phyloP scores from a whole-genome alignment of 495 filamentous ascomycete genomes.

The Beverwykella pulmonaria region DNA sequence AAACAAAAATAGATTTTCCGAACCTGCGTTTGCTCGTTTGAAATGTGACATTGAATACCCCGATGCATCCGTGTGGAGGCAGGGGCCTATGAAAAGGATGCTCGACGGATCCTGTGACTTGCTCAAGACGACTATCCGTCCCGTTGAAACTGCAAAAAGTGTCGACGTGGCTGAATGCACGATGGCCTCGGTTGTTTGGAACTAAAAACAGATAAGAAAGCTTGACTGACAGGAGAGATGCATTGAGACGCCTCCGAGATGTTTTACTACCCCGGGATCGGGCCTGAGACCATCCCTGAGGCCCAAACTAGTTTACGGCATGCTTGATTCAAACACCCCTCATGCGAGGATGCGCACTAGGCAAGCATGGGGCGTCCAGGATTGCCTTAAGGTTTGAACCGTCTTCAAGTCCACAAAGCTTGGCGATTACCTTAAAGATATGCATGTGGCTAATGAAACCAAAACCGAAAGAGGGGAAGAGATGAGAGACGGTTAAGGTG shows the following conservation, averaged over 20 bases:
- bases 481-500: too few relatives aligned
- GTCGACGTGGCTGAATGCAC: neutral
- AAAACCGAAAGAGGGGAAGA: neutral
- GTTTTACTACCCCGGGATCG: neutral
- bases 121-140: neutral
- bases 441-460: neutral
- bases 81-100: neutral
- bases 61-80: neutral
- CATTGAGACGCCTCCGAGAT: neutral
- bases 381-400: neutral
- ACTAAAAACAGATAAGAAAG: neutral
- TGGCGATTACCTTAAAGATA: neutral
- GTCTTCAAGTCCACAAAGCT: conserved; percentile 3
- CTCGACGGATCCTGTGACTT: neutral
- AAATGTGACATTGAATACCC: neutral
- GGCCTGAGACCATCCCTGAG: neutral
- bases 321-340: neutral
- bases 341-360: neutral
- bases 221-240: neutral
- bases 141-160: neutral
- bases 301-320: neutral
- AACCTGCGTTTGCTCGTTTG: neutral
- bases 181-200: neutral
- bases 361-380: neutral
- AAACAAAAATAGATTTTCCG: conserved; percentile 14